Evolutionary conservation across 75 land plant genomes (phyloP), one percentile per base, ranked within the genome.

Genomic region (Sequoiadendron giganteum): DNA sequence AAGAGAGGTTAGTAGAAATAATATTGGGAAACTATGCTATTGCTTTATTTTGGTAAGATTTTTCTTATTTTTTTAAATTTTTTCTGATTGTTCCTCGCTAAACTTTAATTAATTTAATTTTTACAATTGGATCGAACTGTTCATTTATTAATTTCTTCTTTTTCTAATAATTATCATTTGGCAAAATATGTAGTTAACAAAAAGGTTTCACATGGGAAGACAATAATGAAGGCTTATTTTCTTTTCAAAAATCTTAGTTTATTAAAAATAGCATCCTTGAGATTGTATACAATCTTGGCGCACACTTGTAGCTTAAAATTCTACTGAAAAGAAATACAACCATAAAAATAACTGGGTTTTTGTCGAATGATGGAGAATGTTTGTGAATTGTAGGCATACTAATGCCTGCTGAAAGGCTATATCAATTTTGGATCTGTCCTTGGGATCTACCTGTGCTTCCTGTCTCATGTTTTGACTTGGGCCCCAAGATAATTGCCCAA

Each of bases 1-100:
- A 65, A 95, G 98, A 79, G 97, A 95, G 98, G 99, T 97, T 70
- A 85, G 89, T 36, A 38, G 42, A 39, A 79, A 68, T 68, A 28
- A 68, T 68, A 68, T 6, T 28, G 30, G 72, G 25, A 30, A 68
- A 68, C 72, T 28, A 68, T 28, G 72, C 72, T 3, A 68, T 68
- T 68, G n/a, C 25, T 21, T 28, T 28, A 25, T 68, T 68, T 21
- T 68, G 30, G 72, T 68, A 28, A 28, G 30, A 25, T 6, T 28
- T 14, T 68, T 21, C 30, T 68, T 68, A 28, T 68, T 28, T 68
- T 1, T 11, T 52, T 52, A 25, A 25, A 0, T 68, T 21, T 68
- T 49, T 68, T 28, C 5, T 28, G n/a, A 5, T 28, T 25, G 7
- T 28, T 68, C 72, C 72, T 21, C 28, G 72, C 72, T 7, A 21